A percentile compares a stretch with the other conserved stretches of the same genome.
Conservation (phyloP, 129 eudicot species). For the Rutidosis leptorrhynchoides region DNA sequence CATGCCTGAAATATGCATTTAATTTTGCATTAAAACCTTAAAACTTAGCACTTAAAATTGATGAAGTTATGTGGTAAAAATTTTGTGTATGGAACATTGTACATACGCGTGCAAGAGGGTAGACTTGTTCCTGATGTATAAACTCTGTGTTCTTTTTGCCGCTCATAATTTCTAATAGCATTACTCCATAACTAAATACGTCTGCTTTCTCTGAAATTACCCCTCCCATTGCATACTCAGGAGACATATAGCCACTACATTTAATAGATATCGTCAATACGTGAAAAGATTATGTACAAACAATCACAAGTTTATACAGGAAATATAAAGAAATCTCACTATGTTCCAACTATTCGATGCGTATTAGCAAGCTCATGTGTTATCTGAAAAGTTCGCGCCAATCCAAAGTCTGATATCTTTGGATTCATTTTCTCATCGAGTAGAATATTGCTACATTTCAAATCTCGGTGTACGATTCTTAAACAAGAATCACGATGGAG, state of each 20-base stretch:
- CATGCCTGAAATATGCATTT: not conserved
- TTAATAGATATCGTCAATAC: not conserved
- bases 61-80: not conserved
- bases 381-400: constrained; percentile 34
- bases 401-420: constrained; percentile 44
- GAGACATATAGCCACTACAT: not conserved
- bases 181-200: not conserved
- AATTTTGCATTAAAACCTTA: not conserved
- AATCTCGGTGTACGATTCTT: constrained; percentile 38
- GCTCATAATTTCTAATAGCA: not conserved
- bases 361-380: constrained; percentile 37
- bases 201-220: not conserved
- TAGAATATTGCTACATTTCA: constrained; percentile 36
- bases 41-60: not conserved
- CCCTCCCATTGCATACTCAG: constrained; percentile 1
- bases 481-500: constrained; percentile 45
- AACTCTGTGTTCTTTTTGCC: not conserved
- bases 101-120: not conserved
- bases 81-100: not conserved
- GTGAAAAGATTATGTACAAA: not conserved
- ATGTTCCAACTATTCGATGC: constrained; percentile 32
- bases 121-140: not conserved
- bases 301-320: not conserved
- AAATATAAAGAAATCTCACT: constrained; percentile 9
- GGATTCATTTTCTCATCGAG: constrained; percentile 39